Base-by-base conservation (phyloP, 1,284 basidiomycete species). In the Tylopilus orsonianus region DNA sequence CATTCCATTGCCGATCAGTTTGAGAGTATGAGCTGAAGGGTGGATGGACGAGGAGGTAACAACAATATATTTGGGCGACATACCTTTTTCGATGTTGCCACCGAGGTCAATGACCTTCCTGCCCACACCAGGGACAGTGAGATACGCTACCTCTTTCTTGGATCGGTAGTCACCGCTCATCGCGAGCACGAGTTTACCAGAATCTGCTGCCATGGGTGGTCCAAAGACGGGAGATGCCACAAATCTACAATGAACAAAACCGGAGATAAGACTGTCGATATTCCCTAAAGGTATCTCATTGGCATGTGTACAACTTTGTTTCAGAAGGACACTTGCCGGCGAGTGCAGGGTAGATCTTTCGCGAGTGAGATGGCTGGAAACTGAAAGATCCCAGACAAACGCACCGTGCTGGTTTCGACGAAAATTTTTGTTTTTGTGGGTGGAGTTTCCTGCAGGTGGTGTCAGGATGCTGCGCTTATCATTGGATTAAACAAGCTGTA, bases 141-240 rank as follows among this genome's bases (percentile, higher is more conserved):
- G 73, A 61, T 90, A 81, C 2, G 85, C 83, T 2, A 86, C 79
- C 60, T 88, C 81, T 65, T 91, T 90, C 75, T 93, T 94, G 39
- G 85, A 85, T 49, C 82, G 81, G 65, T 91, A 87, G 64, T 93
- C 87, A 8, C 93, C 93, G 3, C 85, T 83, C 73, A 94, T 85
- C 41, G 86, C 79, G 46, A 93, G 76, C 36, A 95, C 64, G 14
- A 96, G 79, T 48, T 84, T 76, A 2, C 82, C 85, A 12, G 74
- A 75, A 24, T 85, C 81, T 0, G 93, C 93, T 18, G 77, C 80
- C 12, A 73, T 64, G 26, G 87, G 81, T 7, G 84, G 75, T 10
- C 91, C 93, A 54, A 95, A 91, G 8, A 93, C 85, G 4, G 92
- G 93, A 30, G 81, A 82, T 26, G 87, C 81, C 51, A 96, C 77